A percentile compares a stretch with the other conserved stretches of the same genome.
Conservation (phyloP, 2,329 filamentous ascomycete species). For the Aspergillus pseudonomiae region DNA sequence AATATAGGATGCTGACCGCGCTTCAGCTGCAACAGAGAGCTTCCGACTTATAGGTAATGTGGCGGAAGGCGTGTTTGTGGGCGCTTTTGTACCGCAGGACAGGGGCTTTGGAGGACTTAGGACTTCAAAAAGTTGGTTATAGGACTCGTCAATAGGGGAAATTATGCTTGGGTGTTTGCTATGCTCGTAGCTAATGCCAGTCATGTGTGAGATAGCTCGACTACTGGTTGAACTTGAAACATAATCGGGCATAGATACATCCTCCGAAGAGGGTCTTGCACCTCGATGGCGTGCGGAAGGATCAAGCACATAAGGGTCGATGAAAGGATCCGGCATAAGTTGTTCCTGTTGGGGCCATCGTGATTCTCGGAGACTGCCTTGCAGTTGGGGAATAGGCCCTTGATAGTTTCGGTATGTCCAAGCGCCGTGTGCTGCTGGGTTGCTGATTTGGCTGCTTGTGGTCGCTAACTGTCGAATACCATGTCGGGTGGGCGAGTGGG, state of each 20-base stretch:
- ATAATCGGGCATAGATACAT: slow-evolving; percentile 55
- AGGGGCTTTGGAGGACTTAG: slow-evolving; percentile 40
- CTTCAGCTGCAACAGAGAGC: slow-evolving; percentile 33
- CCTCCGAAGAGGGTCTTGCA: slow-evolving; percentile 44
- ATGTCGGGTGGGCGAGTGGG: slow-evolving; percentile 62
- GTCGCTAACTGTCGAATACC: slow-evolving; percentile 25
- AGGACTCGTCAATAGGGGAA: slow-evolving; percentile 39
- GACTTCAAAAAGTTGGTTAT: slow-evolving; percentile 39
- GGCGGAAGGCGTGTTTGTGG: slow-evolving; percentile 34
- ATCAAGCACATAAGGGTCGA: slow-evolving; percentile 40
- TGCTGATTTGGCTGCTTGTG: slow-evolving; percentile 24
- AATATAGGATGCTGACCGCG: slow-evolving; percentile 30
- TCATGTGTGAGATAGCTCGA: slow-evolving; percentile 44
- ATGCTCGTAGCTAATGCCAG: slow-evolving; percentile 45
- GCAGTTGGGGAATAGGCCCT: slow-evolving; percentile 31
- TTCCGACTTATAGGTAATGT: slow-evolving; percentile 25
- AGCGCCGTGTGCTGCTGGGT: slow-evolving; percentile 26
- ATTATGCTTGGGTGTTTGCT: slow-evolving; percentile 43
- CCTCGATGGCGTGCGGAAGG: slow-evolving; percentile 32
- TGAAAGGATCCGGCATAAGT: slow-evolving; percentile 44
- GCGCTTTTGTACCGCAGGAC: slow-evolving; percentile 32
- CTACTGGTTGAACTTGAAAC: slow-evolving; percentile 45
- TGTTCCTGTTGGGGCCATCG: slow-evolving; percentile 34
- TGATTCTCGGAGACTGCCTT: slow-evolving; percentile 25
- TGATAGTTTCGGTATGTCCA: slow-evolving; percentile 38